Percentiles rank a stretch among this genome's conserved stretches.
Conservation (phyloP, 805 yeast species). For the Candida methanosorbosa region DNA sequence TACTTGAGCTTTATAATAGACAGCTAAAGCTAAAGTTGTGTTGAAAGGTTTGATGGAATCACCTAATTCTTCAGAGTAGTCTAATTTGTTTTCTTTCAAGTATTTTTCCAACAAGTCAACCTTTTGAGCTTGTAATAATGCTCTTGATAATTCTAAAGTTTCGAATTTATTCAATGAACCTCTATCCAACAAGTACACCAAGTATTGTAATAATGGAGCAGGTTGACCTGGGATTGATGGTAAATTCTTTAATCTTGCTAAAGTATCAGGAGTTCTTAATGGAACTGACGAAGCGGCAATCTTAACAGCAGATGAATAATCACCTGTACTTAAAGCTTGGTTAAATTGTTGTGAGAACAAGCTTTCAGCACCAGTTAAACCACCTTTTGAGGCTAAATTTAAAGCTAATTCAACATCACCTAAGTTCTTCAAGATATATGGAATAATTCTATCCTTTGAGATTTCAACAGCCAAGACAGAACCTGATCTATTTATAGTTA, state of each 20-base stretch:
- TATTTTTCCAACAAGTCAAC: slow-evolving; percentile 92
- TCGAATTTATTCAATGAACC: slow-evolving; percentile 90
- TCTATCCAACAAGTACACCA: slow-evolving; percentile 83
- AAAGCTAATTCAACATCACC: slow-evolving; percentile 84
- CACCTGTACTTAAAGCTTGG: slow-evolving; percentile 72
- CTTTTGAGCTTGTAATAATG: slow-evolving; percentile 92
- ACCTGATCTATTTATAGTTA: slow-evolving; percentile 91
- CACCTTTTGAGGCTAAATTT: slow-evolving; percentile 88
- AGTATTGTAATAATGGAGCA: slow-evolving; percentile 89
- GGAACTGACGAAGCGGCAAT: slow-evolving; percentile 93
- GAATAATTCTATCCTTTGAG: slow-evolving; percentile 74
- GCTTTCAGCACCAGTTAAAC: slow-evolving; percentile 94
- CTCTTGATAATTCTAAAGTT: slow-evolving; percentile 89
- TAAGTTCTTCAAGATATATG: slow-evolving; percentile 79
- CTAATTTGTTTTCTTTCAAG: slow-evolving; percentile 90
- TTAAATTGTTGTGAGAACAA: slow-evolving; percentile 89
- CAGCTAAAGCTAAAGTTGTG: slow-evolving; percentile 78
- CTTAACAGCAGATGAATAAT: slow-evolving; percentile 88
- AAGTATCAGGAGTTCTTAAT: slow-evolving; percentile 89
- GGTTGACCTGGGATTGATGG: slow-evolving; percentile 93
- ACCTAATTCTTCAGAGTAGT: slow-evolving; percentile 95
- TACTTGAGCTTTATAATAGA: slow-evolving; percentile 74
- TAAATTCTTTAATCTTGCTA: slow-evolving; percentile 81
- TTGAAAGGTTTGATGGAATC: slow-evolving; percentile 90
- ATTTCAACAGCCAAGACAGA: slow-evolving; percentile 91